phyloP scores from a whole-genome alignment of 768 basidiomycete species.

The Krasilnikovozyma curviuscula region DNA sequence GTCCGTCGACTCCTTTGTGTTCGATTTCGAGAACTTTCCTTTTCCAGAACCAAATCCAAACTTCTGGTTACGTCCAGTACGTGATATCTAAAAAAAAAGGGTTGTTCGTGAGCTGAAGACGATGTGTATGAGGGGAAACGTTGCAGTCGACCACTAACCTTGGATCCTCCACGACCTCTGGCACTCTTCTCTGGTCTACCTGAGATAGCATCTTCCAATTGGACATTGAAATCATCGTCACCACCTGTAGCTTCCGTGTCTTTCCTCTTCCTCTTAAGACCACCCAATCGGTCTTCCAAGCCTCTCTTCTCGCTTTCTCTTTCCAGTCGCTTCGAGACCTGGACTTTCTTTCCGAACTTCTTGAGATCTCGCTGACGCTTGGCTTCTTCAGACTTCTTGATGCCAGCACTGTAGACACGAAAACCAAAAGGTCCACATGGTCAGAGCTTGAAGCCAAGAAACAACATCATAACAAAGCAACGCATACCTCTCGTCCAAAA shows the following conservation, averaged over 20 bases:
- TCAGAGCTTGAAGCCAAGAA: neutral
- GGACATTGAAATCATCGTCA: conserved; percentile 63
- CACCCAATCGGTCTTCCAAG: conserved; percentile 66
- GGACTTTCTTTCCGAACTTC: conserved; percentile 96
- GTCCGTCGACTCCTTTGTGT: conserved; percentile 62
- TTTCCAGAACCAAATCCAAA: conserved; percentile 54
- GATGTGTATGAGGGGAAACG: too few relatives aligned
- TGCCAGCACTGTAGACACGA: conserved; percentile 33
- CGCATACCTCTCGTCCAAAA: conserved; percentile 59
- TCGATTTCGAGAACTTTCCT: conserved; percentile 54
- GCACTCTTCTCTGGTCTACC: conserved; percentile 13
- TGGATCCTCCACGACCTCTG: conserved; percentile 18
- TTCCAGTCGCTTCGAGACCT: conserved; percentile 82
- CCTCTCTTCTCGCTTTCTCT: conserved; percentile 76
- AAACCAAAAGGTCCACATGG: neutral
- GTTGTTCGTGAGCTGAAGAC: too few relatives aligned
- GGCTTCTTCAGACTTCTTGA: conserved; percentile 82
- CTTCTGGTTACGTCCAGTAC: conserved; percentile 52
- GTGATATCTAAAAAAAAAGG: conserved; percentile 31
- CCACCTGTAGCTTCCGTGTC: conserved; percentile 39
- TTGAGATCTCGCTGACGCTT: conserved; percentile 81
- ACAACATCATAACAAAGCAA: neutral
- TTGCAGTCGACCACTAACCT: too few relatives aligned
- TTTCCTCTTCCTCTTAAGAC: conserved; percentile 78
- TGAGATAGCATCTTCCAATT: conserved; percentile 66